phyloP scores from a whole-genome alignment of 1,139 yeast species.

The Starmera stellimalicola region DNA sequence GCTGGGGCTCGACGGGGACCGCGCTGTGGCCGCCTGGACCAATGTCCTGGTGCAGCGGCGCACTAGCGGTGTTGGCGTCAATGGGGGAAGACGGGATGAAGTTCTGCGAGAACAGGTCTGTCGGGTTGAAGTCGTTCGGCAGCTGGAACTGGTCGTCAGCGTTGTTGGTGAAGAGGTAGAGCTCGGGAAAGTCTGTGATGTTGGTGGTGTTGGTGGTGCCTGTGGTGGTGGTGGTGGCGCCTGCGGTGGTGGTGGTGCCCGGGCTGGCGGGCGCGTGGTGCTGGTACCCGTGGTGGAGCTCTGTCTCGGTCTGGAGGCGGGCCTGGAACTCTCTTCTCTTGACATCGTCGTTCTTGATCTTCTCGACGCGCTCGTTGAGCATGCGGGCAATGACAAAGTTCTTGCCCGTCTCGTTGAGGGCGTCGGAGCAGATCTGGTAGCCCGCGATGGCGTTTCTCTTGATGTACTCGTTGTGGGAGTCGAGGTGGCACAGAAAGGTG shows the following conservation, averaged over 20 bases:
- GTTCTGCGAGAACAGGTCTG: conserved; percentile 15
- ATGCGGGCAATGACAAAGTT: conserved; percentile 28
- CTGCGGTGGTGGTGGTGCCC: conserved; percentile 1
- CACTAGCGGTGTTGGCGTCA: neutral
- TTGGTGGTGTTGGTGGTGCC: neutral
- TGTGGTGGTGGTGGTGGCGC: neutral
- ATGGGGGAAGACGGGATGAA: too few species aligned
- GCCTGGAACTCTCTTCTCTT: conserved; percentile 14
- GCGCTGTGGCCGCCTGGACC: too few species aligned
- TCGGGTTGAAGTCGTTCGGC: conserved; percentile 14
- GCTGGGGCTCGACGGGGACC: too few species aligned
- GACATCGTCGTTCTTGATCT: conserved; percentile 12
- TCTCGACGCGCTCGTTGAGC: conserved; percentile 12
- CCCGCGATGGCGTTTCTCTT: conserved; percentile 55
- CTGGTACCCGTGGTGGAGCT: neutral
- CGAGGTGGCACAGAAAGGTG: conserved; percentile 68
- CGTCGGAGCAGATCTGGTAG: conserved; percentile 36
- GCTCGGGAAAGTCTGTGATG: conserved; percentile 16
- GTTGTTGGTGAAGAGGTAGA: conserved; percentile 18
- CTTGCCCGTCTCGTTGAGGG: conserved; percentile 42
- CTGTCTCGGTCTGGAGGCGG: conserved; percentile 9
- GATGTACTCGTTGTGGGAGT: conserved; percentile 46
- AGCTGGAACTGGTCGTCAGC: conserved; percentile 9
- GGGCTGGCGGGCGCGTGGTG: neutral
- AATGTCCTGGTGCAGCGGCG: neutral